Conservation (phyloP, 495 filamentous ascomycete species). For the Tuber indicum region DNA sequence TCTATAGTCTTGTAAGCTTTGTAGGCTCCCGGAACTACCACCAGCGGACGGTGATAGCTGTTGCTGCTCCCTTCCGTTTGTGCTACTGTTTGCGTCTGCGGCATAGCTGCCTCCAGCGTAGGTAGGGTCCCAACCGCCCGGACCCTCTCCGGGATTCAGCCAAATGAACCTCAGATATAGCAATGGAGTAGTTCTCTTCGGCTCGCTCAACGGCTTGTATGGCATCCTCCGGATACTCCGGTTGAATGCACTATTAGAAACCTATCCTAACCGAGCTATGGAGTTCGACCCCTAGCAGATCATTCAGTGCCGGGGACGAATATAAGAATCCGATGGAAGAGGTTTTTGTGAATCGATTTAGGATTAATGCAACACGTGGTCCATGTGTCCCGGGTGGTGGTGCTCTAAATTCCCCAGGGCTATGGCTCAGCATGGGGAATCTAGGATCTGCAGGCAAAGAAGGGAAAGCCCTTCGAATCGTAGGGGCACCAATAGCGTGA, state of each 20-base stretch:
- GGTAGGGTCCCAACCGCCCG: conserved; percentile 41
- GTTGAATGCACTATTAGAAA: conserved; percentile 75
- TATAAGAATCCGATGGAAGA: conserved; percentile 67
- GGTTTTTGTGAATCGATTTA: conserved; percentile 80
- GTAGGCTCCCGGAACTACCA: not conserved
- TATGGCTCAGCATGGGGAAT: conserved; percentile 82
- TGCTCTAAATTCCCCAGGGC: conserved; percentile 74
- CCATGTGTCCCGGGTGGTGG: conserved; percentile 59
- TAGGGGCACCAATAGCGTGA: conserved; percentile 69
- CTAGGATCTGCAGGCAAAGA: conserved; percentile 77
- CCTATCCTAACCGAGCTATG: conserved; percentile 62
- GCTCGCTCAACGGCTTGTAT: conserved; percentile 73
- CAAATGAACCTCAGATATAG: conserved; percentile 85
- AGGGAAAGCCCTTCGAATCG: conserved; percentile 70
- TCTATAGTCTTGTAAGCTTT: not conserved
- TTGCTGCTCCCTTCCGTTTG: not conserved
- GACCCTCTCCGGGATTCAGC: conserved; percentile 56
- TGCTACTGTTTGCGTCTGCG: not conserved
- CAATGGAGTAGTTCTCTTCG: conserved; percentile 89
- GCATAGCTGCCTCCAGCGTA: conserved; percentile 44
- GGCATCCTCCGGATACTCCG: conserved; percentile 67
- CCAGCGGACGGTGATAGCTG: conserved; percentile 13
- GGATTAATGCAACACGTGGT: conserved; percentile 74
- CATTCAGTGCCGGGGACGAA: conserved; percentile 65
- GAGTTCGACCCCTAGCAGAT: conserved; percentile 63